Conservation (phyloP, 179 eudicot genomes). For the Spinacia oleracea region DNA sequence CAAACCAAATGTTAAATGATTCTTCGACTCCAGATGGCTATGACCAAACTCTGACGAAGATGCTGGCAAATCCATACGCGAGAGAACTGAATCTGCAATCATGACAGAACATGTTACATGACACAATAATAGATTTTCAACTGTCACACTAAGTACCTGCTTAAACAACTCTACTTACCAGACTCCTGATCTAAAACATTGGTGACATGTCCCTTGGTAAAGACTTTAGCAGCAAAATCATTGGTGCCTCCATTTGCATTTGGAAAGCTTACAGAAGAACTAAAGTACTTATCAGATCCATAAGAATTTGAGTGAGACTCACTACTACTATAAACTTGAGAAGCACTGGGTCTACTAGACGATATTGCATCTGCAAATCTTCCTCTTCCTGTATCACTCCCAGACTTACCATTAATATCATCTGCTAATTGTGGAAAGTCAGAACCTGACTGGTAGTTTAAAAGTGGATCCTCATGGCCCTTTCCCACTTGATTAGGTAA, state of each 20-base stretch:
- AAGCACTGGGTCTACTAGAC: slow-evolving; percentile 24
- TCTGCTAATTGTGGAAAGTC: slow-evolving; percentile 22
- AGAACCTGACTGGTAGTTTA: slow-evolving; percentile 27
- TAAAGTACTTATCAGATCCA: slow-evolving; percentile 33
- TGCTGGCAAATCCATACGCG: slow-evolving; percentile 21
- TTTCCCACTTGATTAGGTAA: slow-evolving; percentile 37
- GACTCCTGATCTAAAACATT: slow-evolving; percentile 29
- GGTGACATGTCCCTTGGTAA: slow-evolving; percentile 36
- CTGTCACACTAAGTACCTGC: neutral
- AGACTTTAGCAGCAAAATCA: slow-evolving; percentile 27
- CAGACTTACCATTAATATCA: slow-evolving; percentile 24
- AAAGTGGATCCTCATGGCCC: slow-evolving; percentile 25
- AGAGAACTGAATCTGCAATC: slow-evolving; percentile 35
- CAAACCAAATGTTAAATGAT: slow-evolving; percentile 26
- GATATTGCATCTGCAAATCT: slow-evolving; percentile 36
- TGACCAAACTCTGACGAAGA: slow-evolving; percentile 36
- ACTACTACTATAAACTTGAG: slow-evolving; percentile 27
- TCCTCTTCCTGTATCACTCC: slow-evolving; percentile 35
- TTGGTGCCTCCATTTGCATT: slow-evolving; percentile 27
- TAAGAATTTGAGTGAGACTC: slow-evolving; percentile 31
- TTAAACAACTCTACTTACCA: slow-evolving; percentile 34
- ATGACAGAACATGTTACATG: slow-evolving; percentile 8
- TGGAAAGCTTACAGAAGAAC: slow-evolving; percentile 26
- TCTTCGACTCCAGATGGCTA: slow-evolving; percentile 23
- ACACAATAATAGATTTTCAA: neutral